These are phyloP conservation scores for Gamarada debralockiae DNA, from an alignment of 495 filamentous ascomycete species.

Conservation along the genomic window DNA sequence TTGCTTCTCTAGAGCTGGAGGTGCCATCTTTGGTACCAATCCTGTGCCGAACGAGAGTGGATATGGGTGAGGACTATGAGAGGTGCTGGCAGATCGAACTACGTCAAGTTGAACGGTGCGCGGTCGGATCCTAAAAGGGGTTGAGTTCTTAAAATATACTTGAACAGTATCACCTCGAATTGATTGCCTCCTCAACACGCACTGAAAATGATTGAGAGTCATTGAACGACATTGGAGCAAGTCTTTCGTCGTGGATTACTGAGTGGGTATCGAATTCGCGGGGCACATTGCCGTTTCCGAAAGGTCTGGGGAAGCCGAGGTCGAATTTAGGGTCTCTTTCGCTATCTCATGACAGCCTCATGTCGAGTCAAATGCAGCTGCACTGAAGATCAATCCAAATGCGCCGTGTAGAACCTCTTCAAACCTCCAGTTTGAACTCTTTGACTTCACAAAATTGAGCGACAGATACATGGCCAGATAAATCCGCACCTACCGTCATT, in stretches of 20 bases:
- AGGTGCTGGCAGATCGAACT: no score
- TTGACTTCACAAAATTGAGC: no score
- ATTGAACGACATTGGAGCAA: constrained; percentile 10
- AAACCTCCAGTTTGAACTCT: no score
- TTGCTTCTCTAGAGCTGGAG: constrained; percentile 19
- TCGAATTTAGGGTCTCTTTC: neutral
- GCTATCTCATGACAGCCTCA: no score
- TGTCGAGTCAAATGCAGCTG: no score
- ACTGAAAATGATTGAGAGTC: constrained; percentile 7
- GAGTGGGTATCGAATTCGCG: neutral
- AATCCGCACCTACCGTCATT: no score
- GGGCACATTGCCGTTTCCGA: neutral
- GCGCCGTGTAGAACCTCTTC: no score
- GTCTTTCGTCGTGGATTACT: neutral
- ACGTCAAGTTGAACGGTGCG: no score
- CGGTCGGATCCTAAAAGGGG: no score
- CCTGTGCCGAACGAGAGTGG: neutral
- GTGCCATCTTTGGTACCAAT: constrained; percentile 2
- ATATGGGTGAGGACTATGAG: no score
- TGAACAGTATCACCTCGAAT: neutral
- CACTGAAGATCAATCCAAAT: no score
- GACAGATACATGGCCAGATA: no score
- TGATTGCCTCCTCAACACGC: neutral
- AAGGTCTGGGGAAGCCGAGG: constrained; percentile 5
- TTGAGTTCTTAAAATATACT: neutral